Evolutionary conservation across 2,329 filamentous ascomycete species (phyloP).

Genomic region (Eutypa lata): DNA sequence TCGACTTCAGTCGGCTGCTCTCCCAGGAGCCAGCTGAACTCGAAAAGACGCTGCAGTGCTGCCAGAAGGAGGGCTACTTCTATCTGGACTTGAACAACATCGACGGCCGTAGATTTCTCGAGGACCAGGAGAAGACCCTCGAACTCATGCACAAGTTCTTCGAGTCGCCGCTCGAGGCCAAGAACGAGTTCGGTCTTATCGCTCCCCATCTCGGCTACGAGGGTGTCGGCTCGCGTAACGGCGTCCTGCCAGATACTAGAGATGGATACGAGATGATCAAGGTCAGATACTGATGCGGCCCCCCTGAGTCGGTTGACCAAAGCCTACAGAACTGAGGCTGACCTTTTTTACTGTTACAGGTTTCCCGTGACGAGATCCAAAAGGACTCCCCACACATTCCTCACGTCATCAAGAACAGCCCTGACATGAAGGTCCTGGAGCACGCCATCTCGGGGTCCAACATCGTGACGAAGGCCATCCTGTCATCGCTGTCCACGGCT

Average conservation of each 20-base stretch:
- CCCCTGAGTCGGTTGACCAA: too few relatives aligned
- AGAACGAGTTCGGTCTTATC: constrained; percentile 55
- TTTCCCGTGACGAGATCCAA: constrained; percentile 49
- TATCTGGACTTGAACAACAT: constrained; percentile 52
- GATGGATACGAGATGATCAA: constrained; percentile 55
- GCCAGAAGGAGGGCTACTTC: constrained; percentile 52
- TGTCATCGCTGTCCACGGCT: constrained; percentile 47
- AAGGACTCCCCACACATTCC: constrained; percentile 43
- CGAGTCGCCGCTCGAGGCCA: constrained; percentile 47
- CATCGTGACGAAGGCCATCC: constrained; percentile 47
- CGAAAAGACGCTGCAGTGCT: constrained; percentile 47
- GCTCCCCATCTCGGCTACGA: constrained; percentile 52
- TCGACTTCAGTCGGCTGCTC: constrained; percentile 49
- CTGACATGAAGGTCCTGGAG: constrained; percentile 45
- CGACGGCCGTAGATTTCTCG: constrained; percentile 50
- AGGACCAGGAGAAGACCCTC: constrained; percentile 50
- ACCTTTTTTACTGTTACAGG: constrained; percentile 12
- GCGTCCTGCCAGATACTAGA: constrained; percentile 44
- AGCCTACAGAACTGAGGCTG: not conserved
- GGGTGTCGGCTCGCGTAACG: constrained; percentile 45
- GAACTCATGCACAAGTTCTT: constrained; percentile 57
- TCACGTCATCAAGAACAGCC: constrained; percentile 44
- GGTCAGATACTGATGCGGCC: constrained; percentile 21
- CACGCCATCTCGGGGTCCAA: constrained; percentile 48
- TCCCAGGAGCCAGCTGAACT: constrained; percentile 53